phyloP scores from a whole-genome alignment of 75 land plant genomes.

The Larix kaempferi region DNA sequence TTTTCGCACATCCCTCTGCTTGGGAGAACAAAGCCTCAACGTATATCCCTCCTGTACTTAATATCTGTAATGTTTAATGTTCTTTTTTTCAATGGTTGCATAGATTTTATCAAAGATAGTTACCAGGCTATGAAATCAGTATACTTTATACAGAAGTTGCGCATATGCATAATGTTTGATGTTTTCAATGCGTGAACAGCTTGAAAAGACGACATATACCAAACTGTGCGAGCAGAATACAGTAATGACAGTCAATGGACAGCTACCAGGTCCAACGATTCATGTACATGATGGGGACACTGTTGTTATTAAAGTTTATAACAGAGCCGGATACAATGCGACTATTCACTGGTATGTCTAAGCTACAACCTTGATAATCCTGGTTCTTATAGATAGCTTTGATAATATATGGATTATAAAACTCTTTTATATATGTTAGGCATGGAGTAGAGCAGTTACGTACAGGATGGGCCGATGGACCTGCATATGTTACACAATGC shows the following conservation, averaged over 20 bases:
- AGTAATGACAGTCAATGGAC: constrained; percentile 12
- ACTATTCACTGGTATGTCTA: constrained; percentile 18
- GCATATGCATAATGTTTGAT: neutral
- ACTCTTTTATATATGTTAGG: neutral
- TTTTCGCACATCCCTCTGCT: neutral
- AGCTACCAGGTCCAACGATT: constrained; percentile 17
- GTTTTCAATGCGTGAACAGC: neutral
- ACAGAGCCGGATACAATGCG: constrained; percentile 13
- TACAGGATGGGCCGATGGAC: constrained; percentile 13
- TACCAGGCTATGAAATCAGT: too few relatives aligned
- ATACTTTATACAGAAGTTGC: neutral
- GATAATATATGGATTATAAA: neutral
- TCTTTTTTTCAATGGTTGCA: too few relatives aligned
- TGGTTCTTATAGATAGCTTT: too few relatives aligned
- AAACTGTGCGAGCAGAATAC: neutral
- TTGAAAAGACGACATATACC: neutral
- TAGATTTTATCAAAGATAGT: too few relatives aligned
- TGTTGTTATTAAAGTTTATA: constrained; percentile 12
- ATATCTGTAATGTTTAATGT: too few relatives aligned
- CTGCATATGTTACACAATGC: constrained; percentile 13
- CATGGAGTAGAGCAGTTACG: constrained; percentile 15
- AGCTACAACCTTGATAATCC: neutral
- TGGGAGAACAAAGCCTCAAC: neutral
- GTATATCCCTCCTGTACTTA: too few relatives aligned
- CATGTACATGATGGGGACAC: constrained; percentile 15